Evolutionary conservation across 1,139 yeast species (phyloP), one percentile per base, ranked within the genome.

Genomic region (Candida albicans): DNA sequence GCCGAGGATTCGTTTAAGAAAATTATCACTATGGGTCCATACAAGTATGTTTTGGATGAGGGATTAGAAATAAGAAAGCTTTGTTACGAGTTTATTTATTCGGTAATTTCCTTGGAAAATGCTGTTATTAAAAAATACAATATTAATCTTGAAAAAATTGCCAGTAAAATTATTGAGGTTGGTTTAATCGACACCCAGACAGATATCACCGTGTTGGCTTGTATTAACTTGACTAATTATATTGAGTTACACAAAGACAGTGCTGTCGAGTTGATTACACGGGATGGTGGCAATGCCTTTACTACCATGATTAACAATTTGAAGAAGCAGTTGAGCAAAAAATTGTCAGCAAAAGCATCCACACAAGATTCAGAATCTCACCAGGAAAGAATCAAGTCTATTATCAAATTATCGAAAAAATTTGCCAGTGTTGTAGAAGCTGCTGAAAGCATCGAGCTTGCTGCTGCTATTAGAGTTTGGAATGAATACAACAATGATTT

Each of bases 21-120:
- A 45, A 67, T 75, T 10, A 84, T 88, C 33, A 87, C 84, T 38
- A 87, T 89, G 82, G 96, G 96, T 0, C 96, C 96, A 0, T 87
- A 86, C 68, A 87, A 87, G 56, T 91, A 87, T 57, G 82, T 82
- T 48, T 78, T 87, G 37, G 96, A 88, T 57, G 86, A 84, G 54
- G 95, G 93, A 0, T 68, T 87, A 38, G 90, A 82, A 49, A 77
- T 83, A 46, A 73, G 96, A 44, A 87, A 86, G 58, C 75, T 86
- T 40, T 75, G 87, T 8, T 87, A 84, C 59, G 96, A 88, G 57
- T 68, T 84, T 28, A 67, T 87, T 39, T 83, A 83, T 58, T 75
- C 87, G 5, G 62, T 86, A 18, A 60, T 66, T 24, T 60, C 64
- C 1, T 49, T 67, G 29, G 61, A 61, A 37, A 58, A 59, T 12